These are phyloP conservation scores for Phytopythium aichiense DNA, from an alignment of 352 stramenopile species.

Conservation along the genomic window DNA sequence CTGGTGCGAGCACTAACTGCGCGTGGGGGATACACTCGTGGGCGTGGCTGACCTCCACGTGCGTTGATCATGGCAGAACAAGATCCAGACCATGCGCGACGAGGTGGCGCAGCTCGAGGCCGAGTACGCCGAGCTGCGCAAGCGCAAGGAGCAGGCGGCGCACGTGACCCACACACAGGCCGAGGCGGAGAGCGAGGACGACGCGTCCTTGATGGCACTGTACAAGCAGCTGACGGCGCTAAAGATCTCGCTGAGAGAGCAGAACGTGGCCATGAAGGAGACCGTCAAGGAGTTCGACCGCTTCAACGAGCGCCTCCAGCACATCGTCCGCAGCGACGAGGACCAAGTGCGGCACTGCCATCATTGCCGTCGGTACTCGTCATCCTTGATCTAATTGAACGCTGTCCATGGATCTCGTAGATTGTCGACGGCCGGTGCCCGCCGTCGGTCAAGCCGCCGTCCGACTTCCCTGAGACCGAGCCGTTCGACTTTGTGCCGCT, in stretches of 20 bases:
- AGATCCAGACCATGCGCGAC: constrained; percentile 35
- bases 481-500: constrained; percentile 17
- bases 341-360: neutral
- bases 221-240: constrained; percentile 6
- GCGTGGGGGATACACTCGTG: too few relatives aligned
- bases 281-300: constrained; percentile 7
- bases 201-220: neutral
- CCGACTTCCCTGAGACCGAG: constrained; percentile 1
- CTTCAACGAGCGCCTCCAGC: constrained; percentile 4
- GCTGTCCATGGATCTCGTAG: neutral
- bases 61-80: constrained; percentile 16
- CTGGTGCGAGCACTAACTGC: constrained; percentile 12
- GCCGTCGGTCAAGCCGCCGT: constrained; percentile 1
- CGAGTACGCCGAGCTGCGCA: constrained; percentile 25
- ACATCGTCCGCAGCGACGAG: constrained; percentile 3
- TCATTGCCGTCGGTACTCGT: neutral
- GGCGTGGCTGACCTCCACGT: neutral
- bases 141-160: constrained; percentile 13
- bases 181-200: constrained; percentile 3
- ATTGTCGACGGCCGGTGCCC: constrained; percentile 3
- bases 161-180: neutral
- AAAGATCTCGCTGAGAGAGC: constrained; percentile 4
- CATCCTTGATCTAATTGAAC: neutral
- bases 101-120: constrained; percentile 26
- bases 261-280: constrained; percentile 8